Evolutionary conservation across 257 asterid genomes (phyloP).

Genomic region (Rubia yunnanensis): DNA sequence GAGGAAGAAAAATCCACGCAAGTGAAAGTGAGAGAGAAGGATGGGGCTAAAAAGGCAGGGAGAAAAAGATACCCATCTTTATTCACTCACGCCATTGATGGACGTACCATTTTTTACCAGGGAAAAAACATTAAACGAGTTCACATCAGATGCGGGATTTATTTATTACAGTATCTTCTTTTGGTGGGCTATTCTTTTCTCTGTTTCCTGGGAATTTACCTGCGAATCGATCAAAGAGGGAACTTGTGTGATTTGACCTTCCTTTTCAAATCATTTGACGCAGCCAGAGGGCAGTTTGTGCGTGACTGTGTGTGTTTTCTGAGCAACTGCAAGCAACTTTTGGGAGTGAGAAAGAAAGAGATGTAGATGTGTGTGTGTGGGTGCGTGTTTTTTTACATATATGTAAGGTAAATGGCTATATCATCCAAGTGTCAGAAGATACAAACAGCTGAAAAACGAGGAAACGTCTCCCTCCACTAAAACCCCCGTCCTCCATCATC

Average conservation of each 20-base stretch:
- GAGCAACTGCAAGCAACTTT: slow-evolving; percentile 35
- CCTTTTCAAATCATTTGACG: slow-evolving; percentile 58
- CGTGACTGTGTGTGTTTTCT: slow-evolving; percentile 4
- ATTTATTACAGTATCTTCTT: neutral
- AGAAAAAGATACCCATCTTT: slow-evolving; percentile 42
- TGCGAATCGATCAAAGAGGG: slow-evolving; percentile 37
- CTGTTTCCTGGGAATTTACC: slow-evolving; percentile 16
- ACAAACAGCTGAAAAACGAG: slow-evolving; percentile 74
- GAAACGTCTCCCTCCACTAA: slow-evolving; percentile 74
- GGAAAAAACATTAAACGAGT: neutral
- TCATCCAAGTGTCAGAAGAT: slow-evolving; percentile 66
- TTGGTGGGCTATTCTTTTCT: neutral
- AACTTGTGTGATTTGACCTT: slow-evolving; percentile 53
- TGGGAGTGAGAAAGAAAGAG: slow-evolving; percentile 30
- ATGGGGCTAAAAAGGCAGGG: slow-evolving; percentile 42
- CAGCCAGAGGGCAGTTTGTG: slow-evolving; percentile 17
- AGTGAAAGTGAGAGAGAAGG: slow-evolving; percentile 22
- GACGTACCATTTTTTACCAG: slow-evolving; percentile 4
- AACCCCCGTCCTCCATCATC: neutral
- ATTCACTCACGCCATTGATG: slow-evolving; percentile 20
- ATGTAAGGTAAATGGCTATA: slow-evolving; percentile 33
- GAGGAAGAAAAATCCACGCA: slow-evolving; percentile 21
- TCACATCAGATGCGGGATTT: neutral
- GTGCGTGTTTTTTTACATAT: slow-evolving; percentile 14
- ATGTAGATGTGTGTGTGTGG: slow-evolving; percentile 32